These are phyloP conservation scores for Pleurotus salmoneostramineus DNA, from an alignment of 768 basidiomycete genomes.

Conservation along the genomic window DNA sequence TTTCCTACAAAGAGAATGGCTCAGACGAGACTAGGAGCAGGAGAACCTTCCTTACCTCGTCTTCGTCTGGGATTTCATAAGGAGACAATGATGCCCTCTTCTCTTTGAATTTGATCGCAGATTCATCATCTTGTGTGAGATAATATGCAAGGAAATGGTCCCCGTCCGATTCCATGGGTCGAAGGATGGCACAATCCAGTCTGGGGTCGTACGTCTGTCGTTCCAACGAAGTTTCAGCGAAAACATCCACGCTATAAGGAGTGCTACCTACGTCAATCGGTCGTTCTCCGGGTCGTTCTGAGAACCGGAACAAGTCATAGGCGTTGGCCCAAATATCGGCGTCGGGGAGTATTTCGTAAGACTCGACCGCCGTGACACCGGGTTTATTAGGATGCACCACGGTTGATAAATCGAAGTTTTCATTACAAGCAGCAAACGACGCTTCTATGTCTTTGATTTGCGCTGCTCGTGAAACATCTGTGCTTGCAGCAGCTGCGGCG, in stretches of 20 bases:
- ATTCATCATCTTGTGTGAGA: constrained; percentile 71
- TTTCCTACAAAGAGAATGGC: constrained; percentile 39
- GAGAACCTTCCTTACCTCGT: constrained; percentile 38
- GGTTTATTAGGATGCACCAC: constrained; percentile 81
- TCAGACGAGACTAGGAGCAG: neutral
- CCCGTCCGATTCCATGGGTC: constrained; percentile 85
- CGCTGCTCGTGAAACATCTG: constrained; percentile 72
- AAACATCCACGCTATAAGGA: neutral
- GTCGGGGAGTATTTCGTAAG: constrained; percentile 82
- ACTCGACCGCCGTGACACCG: constrained; percentile 69
- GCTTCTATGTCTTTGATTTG: constrained; percentile 78
- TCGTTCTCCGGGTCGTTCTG: constrained; percentile 82
- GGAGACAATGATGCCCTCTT: constrained; percentile 38
- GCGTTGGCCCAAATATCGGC: constrained; percentile 86
- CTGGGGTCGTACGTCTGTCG: constrained; percentile 71
- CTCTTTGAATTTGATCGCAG: constrained; percentile 63
- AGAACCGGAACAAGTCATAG: constrained; percentile 84
- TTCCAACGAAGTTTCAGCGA: neutral
- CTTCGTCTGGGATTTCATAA: constrained; percentile 46
- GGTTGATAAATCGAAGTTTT: constrained; percentile 51
- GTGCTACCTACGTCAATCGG: constrained; percentile 51
- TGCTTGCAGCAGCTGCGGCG: constrained; percentile 38
- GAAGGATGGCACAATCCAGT: constrained; percentile 79
- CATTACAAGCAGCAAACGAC: constrained; percentile 64
- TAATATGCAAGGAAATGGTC: constrained; percentile 88